Conservation (phyloP, 1,139 yeast species). For the Zhuliangozyma blackwelliae region DNA sequence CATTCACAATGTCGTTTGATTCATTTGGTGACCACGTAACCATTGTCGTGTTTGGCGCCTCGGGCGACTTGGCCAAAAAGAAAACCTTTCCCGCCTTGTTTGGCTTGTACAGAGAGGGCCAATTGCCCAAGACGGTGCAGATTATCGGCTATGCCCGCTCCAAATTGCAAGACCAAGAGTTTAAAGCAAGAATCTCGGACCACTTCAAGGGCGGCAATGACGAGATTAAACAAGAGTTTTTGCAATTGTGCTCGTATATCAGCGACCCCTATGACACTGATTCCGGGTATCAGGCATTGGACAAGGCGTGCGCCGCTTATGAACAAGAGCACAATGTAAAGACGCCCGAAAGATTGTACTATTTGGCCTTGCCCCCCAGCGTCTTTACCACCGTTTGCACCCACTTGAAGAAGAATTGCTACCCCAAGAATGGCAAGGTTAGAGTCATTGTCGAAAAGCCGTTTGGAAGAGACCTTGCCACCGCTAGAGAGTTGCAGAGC, state of each 20-base stretch:
- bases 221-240: constrained; percentile 57
- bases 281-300: constrained; percentile 64
- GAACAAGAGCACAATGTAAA: constrained; percentile 45
- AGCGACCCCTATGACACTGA: constrained; percentile 77
- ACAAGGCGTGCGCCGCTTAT: constrained; percentile 50
- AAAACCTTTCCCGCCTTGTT: constrained; percentile 84
- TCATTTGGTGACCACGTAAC: constrained; percentile 60
- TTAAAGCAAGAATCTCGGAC: constrained; percentile 60
- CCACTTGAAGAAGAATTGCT: constrained; percentile 64
- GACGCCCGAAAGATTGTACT: constrained; percentile 70
- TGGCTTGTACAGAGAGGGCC: constrained; percentile 73
- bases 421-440: constrained; percentile 56
- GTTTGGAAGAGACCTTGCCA: constrained; percentile 85
- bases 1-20: constrained; percentile 3
- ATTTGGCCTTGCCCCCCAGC: constrained; percentile 92
- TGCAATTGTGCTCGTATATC: constrained; percentile 60
- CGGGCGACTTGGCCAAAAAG: constrained; percentile 96
- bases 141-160: constrained; percentile 94
- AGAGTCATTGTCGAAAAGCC: constrained; percentile 95
- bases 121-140: constrained; percentile 62
- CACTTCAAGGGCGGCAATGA: constrained; percentile 56
- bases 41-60: constrained; percentile 90
- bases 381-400: constrained; percentile 78
- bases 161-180: constrained; percentile 57
- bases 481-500: constrained; percentile 72